A percentile compares a stretch with the other conserved stretches of the same genome.
These are phyloP conservation scores for Aspergillus vadensis DNA, from an alignment of 2,329 filamentous ascomycete species.

Conservation along the genomic window DNA sequence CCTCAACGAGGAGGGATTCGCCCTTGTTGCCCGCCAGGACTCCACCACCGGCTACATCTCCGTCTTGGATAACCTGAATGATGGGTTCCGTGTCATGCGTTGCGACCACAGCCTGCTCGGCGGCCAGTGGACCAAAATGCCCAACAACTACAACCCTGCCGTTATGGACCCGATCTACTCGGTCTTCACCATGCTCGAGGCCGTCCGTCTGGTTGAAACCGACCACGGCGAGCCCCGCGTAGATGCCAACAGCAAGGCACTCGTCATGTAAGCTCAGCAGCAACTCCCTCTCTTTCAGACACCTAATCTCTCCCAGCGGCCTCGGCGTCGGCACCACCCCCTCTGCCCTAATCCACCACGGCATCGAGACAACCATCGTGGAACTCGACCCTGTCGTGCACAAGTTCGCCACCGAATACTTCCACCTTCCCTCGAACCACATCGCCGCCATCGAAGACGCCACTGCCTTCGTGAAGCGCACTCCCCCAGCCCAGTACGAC, in stretches of 20 bases:
- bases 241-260: conserved; percentile 72
- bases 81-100: conserved; percentile 77
- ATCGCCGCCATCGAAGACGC: conserved; percentile 82
- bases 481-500: conserved; percentile 63
- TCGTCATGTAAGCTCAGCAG: conserved; percentile 71
- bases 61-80: conserved; percentile 73
- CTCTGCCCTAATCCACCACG: conserved; percentile 80
- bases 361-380: conserved; percentile 88
- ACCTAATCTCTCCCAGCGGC: conserved; percentile 57
- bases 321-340: conserved; percentile 92
- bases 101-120: conserved; percentile 94
- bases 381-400: conserved; percentile 92
- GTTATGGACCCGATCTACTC: conserved; percentile 87
- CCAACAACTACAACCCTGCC: conserved; percentile 53
- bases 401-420: conserved; percentile 79
- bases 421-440: conserved; percentile 75
- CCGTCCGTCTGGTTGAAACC: conserved; percentile 75
- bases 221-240: conserved; percentile 41
- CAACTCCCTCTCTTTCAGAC: background rate
- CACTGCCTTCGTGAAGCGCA: conserved; percentile 62
- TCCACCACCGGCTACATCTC: conserved; percentile 91
- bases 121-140: conserved; percentile 75
- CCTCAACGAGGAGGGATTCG: conserved; percentile 67
- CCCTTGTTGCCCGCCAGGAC: conserved; percentile 77
- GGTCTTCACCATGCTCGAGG: conserved; percentile 94